phyloP scores from a whole-genome alignment of 2,329 filamentous ascomycete genomes.

The Claviceps monticola region DNA sequence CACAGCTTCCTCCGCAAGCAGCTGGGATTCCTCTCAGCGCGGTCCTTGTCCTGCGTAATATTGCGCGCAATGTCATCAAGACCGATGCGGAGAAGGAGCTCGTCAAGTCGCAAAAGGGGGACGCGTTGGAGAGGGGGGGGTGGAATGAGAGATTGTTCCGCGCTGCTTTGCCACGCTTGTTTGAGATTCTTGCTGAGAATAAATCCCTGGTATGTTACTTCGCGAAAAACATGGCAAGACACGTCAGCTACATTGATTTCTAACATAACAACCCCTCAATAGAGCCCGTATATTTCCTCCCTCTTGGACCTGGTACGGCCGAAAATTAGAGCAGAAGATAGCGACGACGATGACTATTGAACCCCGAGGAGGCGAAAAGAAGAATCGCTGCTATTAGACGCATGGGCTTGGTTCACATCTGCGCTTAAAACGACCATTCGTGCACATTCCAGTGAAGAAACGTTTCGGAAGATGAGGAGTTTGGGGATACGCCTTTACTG shows the following conservation, averaged over 20 bases:
- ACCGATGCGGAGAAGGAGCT: constrained; percentile 43
- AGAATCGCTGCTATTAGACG: not conserved
- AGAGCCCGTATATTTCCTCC: constrained; percentile 28
- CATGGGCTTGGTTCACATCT: not conserved
- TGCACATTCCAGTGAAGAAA: no score
- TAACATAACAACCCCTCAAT: not conserved
- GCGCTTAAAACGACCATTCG: not conserved
- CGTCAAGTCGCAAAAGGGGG: constrained; percentile 31
- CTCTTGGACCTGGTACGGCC: constrained; percentile 24
- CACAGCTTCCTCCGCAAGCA: constrained; percentile 45
- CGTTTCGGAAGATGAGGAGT: not conserved
- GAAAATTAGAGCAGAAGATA: constrained; percentile 13
- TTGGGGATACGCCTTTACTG: not conserved
- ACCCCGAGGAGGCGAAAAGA: not conserved
- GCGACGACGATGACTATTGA: constrained; percentile 10
- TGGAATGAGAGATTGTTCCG: constrained; percentile 59
- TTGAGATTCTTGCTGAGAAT: constrained; percentile 59
- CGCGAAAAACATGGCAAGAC: not conserved
- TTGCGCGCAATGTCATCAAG: constrained; percentile 54
- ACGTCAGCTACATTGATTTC: not conserved
- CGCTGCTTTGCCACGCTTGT: constrained; percentile 48
- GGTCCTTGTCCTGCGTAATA: constrained; percentile 63
- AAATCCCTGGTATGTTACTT: constrained; percentile 36
- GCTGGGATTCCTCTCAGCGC: constrained; percentile 69
- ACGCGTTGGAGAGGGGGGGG: constrained; percentile 32